Evolutionary conservation across 2,329 filamentous ascomycete species (phyloP).

Genomic region (Nigrospora oryzae): DNA sequence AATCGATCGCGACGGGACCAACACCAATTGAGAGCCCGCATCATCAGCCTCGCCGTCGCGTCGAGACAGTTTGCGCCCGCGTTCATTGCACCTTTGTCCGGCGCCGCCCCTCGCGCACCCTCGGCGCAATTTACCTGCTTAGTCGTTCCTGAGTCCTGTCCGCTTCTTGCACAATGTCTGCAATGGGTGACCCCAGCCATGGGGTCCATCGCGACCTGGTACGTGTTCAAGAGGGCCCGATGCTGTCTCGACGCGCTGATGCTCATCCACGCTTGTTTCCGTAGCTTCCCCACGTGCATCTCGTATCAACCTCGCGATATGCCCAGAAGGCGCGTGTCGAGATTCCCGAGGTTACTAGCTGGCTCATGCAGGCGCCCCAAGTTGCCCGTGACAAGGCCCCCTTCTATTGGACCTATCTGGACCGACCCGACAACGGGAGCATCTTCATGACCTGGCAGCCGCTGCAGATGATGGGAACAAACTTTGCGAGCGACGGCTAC

Average conservation of each 20-base stretch:
- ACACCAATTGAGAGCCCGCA: neutral
- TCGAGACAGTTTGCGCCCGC: neutral
- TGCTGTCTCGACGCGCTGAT: slow-evolving; percentile 2
- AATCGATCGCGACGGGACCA: neutral
- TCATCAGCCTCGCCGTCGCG: neutral
- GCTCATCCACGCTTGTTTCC: slow-evolving; percentile 5
- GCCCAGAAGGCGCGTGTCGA: slow-evolving; percentile 64
- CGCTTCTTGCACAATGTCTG: slow-evolving; percentile 13
- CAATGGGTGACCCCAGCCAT: slow-evolving; percentile 35
- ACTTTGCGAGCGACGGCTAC: slow-evolving; percentile 86
- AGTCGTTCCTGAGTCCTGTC: slow-evolving; percentile 1
- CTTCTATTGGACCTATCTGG: slow-evolving; percentile 90
- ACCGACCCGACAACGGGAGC: slow-evolving; percentile 72
- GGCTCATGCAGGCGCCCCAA: slow-evolving; percentile 74
- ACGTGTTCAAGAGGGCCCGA: slow-evolving; percentile 6
- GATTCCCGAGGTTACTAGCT: slow-evolving; percentile 70
- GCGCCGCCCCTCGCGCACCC: neutral
- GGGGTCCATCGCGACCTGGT: slow-evolving; percentile 35
- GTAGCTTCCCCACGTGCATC: slow-evolving; percentile 81
- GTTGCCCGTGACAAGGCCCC: slow-evolving; percentile 77
- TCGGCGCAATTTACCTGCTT: neutral
- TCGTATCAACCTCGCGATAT: slow-evolving; percentile 77
- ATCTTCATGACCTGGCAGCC: slow-evolving; percentile 88
- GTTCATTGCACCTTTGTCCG: no score
- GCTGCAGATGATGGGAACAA: slow-evolving; percentile 57